Evolutionary conservation across 306 rosid species (phyloP).

Genomic region (Acacia confusa): DNA sequence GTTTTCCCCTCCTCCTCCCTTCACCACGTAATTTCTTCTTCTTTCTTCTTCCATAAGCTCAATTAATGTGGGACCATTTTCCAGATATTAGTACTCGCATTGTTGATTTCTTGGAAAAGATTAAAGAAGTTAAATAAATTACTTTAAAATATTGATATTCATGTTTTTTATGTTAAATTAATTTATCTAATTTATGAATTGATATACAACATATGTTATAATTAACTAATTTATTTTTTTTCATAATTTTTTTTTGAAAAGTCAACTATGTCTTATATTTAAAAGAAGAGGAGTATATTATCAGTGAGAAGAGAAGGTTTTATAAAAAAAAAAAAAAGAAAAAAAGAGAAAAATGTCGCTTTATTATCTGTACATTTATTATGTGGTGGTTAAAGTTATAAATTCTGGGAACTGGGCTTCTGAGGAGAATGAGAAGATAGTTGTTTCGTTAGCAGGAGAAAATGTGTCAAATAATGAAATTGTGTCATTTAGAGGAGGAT

Average conservation of each 20-base stretch:
- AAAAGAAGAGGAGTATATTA: fast-evolving
- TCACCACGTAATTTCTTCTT: not conserved
- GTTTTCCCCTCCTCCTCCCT: not conserved
- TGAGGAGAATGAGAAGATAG: not conserved
- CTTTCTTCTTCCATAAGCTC: not conserved
- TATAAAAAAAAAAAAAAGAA: too few species aligned
- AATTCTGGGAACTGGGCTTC: not conserved
- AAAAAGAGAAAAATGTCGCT: too few species aligned
- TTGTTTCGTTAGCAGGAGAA: not conserved
- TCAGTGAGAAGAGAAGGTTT: not conserved
- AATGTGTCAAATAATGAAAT: not conserved
- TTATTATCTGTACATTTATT: not conserved
- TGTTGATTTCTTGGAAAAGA: too few species aligned
- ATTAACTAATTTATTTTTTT: too few species aligned
- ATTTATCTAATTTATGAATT: too few species aligned
- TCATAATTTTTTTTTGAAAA: too few species aligned
- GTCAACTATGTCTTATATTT: too few species aligned
- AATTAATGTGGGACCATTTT: not conserved
- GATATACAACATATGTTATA: too few species aligned
- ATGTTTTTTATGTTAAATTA: too few species aligned
- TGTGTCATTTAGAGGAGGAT: not conserved
- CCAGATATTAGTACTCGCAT: too few species aligned
- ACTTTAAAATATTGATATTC: too few species aligned
- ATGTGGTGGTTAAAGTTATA: not conserved
- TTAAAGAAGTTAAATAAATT: too few species aligned